A percentile compares a stretch with the other conserved stretches of the same genome.
These are phyloP conservation scores for Daedaleopsis sinensis DNA, from an alignment of 768 basidiomycete species.

Conservation along the genomic window DNA sequence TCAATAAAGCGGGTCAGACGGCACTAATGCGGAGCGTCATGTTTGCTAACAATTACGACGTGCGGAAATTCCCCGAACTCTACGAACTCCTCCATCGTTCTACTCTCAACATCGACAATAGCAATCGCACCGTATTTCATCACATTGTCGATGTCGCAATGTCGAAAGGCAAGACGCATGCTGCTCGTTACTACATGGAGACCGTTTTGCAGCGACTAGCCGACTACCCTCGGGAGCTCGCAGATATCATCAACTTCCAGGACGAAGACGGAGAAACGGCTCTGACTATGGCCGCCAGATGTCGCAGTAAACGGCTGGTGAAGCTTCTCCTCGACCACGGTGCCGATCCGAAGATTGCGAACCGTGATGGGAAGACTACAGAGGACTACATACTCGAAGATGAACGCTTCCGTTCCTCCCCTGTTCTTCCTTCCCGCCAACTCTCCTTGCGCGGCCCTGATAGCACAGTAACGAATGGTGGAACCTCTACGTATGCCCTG, in stretches of 20 bases:
- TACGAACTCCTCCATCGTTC: slow-evolving; percentile 98
- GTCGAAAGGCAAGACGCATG: slow-evolving; percentile 97
- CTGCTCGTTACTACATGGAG: slow-evolving; percentile 99
- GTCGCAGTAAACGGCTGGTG: slow-evolving; percentile 92
- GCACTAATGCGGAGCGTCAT: slow-evolving; percentile 98
- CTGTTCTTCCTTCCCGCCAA: slow-evolving; percentile 71
- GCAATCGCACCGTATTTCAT: slow-evolving; percentile 97
- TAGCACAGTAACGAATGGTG: slow-evolving; percentile 49
- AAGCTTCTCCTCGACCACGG: slow-evolving; percentile 96
- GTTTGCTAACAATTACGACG: slow-evolving; percentile 99
- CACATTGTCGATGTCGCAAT: slow-evolving; percentile 97
- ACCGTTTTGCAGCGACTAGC: slow-evolving; percentile 84
- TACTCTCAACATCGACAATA: slow-evolving; percentile 97
- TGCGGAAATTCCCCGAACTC: slow-evolving; percentile 96
- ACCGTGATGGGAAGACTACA: slow-evolving; percentile 93
- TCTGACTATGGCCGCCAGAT: slow-evolving; percentile 93
- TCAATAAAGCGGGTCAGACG: slow-evolving; percentile 96
- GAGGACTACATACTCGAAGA: slow-evolving; percentile 99
- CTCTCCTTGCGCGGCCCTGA: slow-evolving; percentile 63
- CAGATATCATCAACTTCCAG: slow-evolving; percentile 98
- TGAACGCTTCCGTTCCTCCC: slow-evolving; percentile 93
- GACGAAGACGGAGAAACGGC: slow-evolving; percentile 99
- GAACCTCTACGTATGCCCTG: slow-evolving; percentile 25
- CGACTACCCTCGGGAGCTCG: slow-evolving; percentile 94
- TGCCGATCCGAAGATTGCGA: slow-evolving; percentile 92